Percentiles rank a stretch among this genome's conserved stretches.
Evolutionary conservation across 768 basidiomycete genomes (phyloP).

Genomic region (Boletus barrowsii): DNA sequence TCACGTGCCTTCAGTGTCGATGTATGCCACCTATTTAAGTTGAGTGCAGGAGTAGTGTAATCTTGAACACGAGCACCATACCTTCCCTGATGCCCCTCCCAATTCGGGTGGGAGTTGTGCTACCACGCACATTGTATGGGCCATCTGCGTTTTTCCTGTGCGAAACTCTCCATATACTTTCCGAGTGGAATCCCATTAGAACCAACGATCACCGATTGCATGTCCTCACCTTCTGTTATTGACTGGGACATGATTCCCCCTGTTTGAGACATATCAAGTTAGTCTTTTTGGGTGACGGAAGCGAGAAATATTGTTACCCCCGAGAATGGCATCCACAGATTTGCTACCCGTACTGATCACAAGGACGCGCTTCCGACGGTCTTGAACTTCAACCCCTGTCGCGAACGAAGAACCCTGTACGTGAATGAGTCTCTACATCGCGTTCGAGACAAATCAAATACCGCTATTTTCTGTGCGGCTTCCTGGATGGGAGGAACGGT

Average conservation of each 20-base stretch:
- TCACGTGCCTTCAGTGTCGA: conserved; percentile 74
- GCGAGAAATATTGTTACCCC: conserved; percentile 48
- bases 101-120: conserved; percentile 86
- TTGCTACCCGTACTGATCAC: conserved; percentile 93
- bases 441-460: conserved; percentile 22
- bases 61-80: conserved; percentile 23
- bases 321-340: conserved; percentile 82
- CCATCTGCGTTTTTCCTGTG: conserved; percentile 94
- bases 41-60: not conserved
- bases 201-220: not conserved
- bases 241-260: conserved; percentile 91
- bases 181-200: not conserved
- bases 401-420: conserved; percentile 84
- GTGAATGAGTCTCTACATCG: not conserved
- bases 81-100: conserved; percentile 90
- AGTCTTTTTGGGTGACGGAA: not conserved
- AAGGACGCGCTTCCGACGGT: conserved; percentile 76
- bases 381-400: conserved; percentile 88
- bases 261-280: conserved; percentile 26
- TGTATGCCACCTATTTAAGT: conserved; percentile 71
- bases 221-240: conserved; percentile 74
- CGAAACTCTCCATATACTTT: conserved; percentile 94
- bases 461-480: conserved; percentile 84
- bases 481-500: conserved; percentile 50
- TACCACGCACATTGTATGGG: conserved; percentile 92